Evolutionary conservation across 1,284 basidiomycete genomes (phyloP), one percentile per base, ranked within the genome.

Genomic region (Xerocomus tenax): DNA sequence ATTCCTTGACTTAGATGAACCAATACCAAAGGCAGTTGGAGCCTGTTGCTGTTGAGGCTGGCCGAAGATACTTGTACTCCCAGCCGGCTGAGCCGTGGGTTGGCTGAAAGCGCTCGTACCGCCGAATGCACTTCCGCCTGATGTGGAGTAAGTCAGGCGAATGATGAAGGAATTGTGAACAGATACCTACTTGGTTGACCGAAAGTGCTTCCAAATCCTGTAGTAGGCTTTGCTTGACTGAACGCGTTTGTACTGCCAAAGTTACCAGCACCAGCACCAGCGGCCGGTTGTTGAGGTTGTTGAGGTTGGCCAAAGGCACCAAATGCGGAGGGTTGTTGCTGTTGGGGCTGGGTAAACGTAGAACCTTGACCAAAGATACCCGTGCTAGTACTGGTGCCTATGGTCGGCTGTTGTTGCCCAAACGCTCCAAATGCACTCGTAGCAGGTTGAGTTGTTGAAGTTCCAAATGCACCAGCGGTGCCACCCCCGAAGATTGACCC

Each of bases 231-330:
- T 55, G 65, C 70, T 47, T 72, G 73, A 47, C 56, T 66, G 18
- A 67, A 65, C 26, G 69, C 56, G 48, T 59, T 57, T 18, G 66
- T 57, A 42, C 58, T 49, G 50, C 75, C 72, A 52, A 79, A 79
- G 10, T 72, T 53, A 41, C 67, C 58, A 18, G 64, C 60, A 18
- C 69, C 60, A 1, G 65, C 59, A 23, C 62, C 52, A 29, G 58
- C 45, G 39, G 58, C 50, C 46, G 57, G 58, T 53, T 54, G 65
- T 44, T 57, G 56, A n/a, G n/a, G 21, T 25, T 52, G 61, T 30
- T 58, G 60, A 38, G 62, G 54, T 42, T 65, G 69, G 26, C 69
- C 69, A 57, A 76, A 76, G 10, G 69, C 61, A 55, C 75, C 74
- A 60, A 67, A 68, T 8, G 54, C 28, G 63, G 61, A 50, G 47